These are phyloP conservation scores for Recurvomyces mirabilis DNA, from an alignment of 495 filamentous ascomycete genomes.

Conservation along the genomic window DNA sequence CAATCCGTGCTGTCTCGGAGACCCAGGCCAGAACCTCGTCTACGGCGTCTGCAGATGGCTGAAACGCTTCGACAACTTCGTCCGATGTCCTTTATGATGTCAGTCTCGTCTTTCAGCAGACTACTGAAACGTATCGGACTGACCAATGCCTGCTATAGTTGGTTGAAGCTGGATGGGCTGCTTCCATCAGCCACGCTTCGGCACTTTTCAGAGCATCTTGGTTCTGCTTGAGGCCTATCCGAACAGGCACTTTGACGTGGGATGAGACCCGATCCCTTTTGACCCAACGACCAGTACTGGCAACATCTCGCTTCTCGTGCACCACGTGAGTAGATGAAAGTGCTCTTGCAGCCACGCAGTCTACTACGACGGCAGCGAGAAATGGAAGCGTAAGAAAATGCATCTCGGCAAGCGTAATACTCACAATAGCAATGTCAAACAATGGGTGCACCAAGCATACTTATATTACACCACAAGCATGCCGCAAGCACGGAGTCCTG, in stretches of 20 bases:
- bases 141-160: constrained; percentile 18
- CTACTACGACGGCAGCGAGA: constrained; percentile 2
- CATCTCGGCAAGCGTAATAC: background rate
- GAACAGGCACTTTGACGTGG: constrained; percentile 12
- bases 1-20: background rate
- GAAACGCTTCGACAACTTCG: constrained; percentile 6
- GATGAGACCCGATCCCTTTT: constrained; percentile 9
- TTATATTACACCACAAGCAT: background rate
- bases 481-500: background rate
- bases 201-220: constrained; percentile 8
- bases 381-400: background rate
- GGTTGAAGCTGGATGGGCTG: constrained; percentile 13
- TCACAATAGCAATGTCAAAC: background rate
- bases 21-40: constrained; percentile 11
- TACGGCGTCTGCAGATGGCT: background rate
- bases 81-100: constrained; percentile 1
- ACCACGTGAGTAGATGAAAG: constrained; percentile 6
- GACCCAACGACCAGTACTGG: constrained; percentile 4
- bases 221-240: constrained; percentile 17
- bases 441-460: background rate
- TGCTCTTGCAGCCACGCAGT: background rate
- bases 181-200: constrained; percentile 14
- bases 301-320: constrained; percentile 16
- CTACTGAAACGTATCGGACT: background rate
- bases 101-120: background rate